A percentile compares a stretch with the other conserved stretches of the same genome.
Evolutionary conservation across 108 stramenopile species (phyloP).

Genomic region (Fragilaria radians): DNA sequence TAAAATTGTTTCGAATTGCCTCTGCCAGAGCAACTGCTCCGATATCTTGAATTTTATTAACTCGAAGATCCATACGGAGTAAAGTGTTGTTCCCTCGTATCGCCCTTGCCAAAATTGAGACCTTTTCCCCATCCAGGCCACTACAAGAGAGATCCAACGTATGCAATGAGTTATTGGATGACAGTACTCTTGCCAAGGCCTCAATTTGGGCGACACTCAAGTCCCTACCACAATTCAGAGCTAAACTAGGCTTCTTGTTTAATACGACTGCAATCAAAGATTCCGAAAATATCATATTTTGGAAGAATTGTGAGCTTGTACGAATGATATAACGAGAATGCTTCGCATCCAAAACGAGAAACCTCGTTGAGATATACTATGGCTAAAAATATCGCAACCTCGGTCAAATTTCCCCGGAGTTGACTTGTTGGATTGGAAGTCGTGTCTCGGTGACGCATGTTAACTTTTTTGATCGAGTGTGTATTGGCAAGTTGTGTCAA

Average conservation of each 20-base stretch:
- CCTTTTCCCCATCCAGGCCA: neutral
- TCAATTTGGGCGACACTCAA: neutral
- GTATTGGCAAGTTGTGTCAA: no score
- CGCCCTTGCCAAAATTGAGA: neutral
- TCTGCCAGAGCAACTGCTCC: neutral
- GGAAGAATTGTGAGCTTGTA: neutral
- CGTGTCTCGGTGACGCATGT: no score
- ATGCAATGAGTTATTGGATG: neutral
- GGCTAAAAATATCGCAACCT: no score
- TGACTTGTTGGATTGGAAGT: no score
- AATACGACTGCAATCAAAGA: neutral
- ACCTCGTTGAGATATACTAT: no score
- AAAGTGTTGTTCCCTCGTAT: neutral
- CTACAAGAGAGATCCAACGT: neutral
- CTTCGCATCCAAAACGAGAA: no score
- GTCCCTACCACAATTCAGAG: neutral
- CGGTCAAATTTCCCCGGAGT: no score
- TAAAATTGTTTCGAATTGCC: neutral
- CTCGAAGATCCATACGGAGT: neutral
- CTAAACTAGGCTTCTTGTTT: neutral
- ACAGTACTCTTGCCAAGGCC: neutral
- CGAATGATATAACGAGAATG: no score
- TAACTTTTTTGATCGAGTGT: no score
- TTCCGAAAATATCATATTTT: constrained; percentile 3
- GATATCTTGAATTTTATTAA: neutral